Evolutionary conservation across 2,329 filamentous ascomycete species (phyloP), one percentile per base, ranked within the genome.

Genomic region (Claviceps pazoutovae): DNA sequence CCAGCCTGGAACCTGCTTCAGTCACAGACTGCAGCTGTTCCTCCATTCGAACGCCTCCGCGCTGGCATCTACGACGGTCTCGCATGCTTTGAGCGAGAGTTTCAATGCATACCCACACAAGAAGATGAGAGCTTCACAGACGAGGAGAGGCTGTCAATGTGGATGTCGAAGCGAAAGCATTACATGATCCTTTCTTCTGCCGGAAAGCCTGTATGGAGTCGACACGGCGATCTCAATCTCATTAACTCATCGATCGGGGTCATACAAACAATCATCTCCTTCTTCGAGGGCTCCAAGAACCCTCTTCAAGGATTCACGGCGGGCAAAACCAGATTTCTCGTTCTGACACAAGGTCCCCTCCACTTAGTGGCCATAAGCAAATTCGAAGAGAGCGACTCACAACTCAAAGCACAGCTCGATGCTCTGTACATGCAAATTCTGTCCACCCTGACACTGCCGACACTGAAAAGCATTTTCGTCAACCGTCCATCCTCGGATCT

Each of bases 351-450:
- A 64, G 91, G 89, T 0, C 88, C 90, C 11, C 74, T 98, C 42
- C 94, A 97, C 64, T 83, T 98, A 45, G 87, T 97, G 48, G 91
- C 90, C 45, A 93, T 97, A 61, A 96, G 89, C 63, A 84, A 84
- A 56, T 78, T 98, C 11, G 82, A 84, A n/a, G 93, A 98, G 67
- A 96, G 88, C 64, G 91, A 97, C 63, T 72, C 80, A 4, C 91
- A 98, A 66, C 76, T 98, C 19, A 81, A 87, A 51, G 79, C 82
- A 19, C 93, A 98, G 65, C 79, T 98, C 2, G 89, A 96, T 57
- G 90, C 91, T 13, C 71, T 98, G 39, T 98, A 98, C 66, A 97
- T 95, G 87, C 93, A 98, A 67, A 96, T 98, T 49, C 69, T 98
- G 26, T 97, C 93, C 1, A 98, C 94, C 0, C 71, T 98, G 54